Base-by-base conservation (phyloP, 176 grass and related monocot species). In the Coix lacrymajobi region DNA sequence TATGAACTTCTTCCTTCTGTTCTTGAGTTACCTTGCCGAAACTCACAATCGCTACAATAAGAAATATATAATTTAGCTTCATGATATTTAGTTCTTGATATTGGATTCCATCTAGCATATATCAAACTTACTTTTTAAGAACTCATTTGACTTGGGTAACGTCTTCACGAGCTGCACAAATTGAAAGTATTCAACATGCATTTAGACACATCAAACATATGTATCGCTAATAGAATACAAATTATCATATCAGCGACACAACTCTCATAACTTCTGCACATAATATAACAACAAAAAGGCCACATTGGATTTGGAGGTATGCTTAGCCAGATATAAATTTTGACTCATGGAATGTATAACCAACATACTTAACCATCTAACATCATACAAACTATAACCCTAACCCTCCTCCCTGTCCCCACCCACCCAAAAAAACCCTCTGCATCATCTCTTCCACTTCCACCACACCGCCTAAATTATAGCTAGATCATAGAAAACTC, bases 121-220 rank as follows among this genome's bases (percentile, higher is more conserved):
- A 72, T 77, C 36, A 58, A 84, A 86, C 91, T 81, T 89, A 94
- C 94, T 86, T 92, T 92, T 94, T 66, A 97, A 83, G 75, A 90
- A 97, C 62, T 90, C 83, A 60, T 75, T 83, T 75, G 91, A 89
- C 68, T 84, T 91, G 17, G 86, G 87, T 60, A 97, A 87, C 46
- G 94, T 91, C 71, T 92, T 94, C 52, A 94, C 66, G 28, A 97
- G 71, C 94, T 97, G 87, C 17, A 24, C 46, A 88, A 90, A 73
- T 82, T 71, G 62, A 67, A 87, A 64, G n/a, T 65, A 69, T 22
- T 75, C 24, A 69, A 22, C 62, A 76, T n/a, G 48, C 70, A 57
- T 68, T 41, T 17, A 75, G 45, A 68, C 28, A 78, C 36, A 73
- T 24, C 57, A 73, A 82, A 48, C 45, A 78, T 58, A 64, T 7